Percentiles rank a stretch among this genome's conserved stretches.
Evolutionary conservation across 1,284 basidiomycete species (phyloP).

Genomic region (Wallemia hederae): DNA sequence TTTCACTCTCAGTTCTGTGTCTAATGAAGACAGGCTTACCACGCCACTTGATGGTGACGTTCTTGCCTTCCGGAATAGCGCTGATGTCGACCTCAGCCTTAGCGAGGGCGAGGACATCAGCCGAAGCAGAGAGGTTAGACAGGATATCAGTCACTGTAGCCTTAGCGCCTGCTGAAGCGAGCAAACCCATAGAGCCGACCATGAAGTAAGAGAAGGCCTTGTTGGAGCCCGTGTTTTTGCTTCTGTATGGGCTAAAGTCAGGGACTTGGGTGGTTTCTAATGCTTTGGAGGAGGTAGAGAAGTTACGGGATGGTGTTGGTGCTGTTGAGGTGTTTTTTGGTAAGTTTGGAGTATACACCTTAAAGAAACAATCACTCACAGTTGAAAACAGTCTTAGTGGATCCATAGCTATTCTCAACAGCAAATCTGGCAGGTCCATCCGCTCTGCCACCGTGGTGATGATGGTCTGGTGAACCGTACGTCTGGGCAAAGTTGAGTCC

Average conservation of each 20-base stretch:
- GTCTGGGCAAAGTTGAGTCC: not conserved
- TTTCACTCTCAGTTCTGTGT: constrained; percentile 74
- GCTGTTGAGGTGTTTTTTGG: not conserved
- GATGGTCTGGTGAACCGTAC: not conserved
- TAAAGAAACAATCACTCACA: not conserved
- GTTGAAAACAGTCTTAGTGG: not conserved
- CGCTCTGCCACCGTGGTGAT: not conserved
- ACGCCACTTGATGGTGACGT: constrained; percentile 94
- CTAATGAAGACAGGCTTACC: constrained; percentile 99
- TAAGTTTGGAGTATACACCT: not conserved
- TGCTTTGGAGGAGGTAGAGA: constrained; percentile 7
- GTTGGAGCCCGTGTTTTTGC: constrained; percentile 34
- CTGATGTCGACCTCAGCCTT: constrained; percentile 88
- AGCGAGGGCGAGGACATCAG: constrained; percentile 88
- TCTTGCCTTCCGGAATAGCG: constrained; percentile 88
- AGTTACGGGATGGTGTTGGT: constrained; percentile 1
- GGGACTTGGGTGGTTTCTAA: constrained; percentile 34
- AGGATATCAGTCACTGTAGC: constrained; percentile 83
- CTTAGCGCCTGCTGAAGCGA: constrained; percentile 81
- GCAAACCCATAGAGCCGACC: constrained; percentile 80
- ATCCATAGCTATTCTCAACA: not conserved
- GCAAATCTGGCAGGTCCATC: not conserved
- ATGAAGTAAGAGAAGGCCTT: constrained; percentile 84
- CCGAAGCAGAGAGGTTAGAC: constrained; percentile 82
- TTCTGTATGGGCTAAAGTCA: constrained; percentile 59